These are phyloP conservation scores for Leavenworthia alabamica DNA, from an alignment of 345 rosid species.

Conservation along the genomic window DNA sequence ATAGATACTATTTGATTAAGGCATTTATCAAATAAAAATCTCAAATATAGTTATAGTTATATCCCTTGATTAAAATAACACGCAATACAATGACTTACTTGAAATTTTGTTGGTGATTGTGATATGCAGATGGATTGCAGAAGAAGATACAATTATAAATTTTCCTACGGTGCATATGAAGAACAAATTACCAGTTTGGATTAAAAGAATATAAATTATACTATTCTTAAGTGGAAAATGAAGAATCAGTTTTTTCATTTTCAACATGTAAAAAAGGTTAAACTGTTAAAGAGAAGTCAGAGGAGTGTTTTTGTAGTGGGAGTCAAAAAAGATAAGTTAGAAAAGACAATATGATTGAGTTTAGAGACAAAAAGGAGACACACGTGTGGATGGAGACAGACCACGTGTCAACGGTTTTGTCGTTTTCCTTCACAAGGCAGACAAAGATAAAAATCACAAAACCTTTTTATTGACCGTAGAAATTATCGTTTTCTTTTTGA, in stretches of 20 bases:
- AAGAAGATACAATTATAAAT: slow-evolving; percentile 70
- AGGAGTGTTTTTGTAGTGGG: slow-evolving; percentile 8
- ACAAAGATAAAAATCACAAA: slow-evolving; percentile 16
- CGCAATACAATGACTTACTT: background rate
- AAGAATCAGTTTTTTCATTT: slow-evolving; percentile 3
- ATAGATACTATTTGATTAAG: background rate
- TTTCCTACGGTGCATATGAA: slow-evolving; percentile 93
- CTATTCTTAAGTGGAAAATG: background rate
- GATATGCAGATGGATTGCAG: slow-evolving; percentile 73
- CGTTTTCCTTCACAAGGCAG: background rate
- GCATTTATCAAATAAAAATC: background rate
- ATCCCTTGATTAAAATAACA: background rate
- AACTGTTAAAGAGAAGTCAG: slow-evolving; percentile 13
- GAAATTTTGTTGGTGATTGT: background rate
- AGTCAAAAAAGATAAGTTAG: slow-evolving; percentile 9
- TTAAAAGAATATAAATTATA: slow-evolving; percentile 40
- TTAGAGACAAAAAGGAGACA: slow-evolving; percentile 4
- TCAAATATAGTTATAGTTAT: background rate
- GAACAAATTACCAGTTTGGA: slow-evolving; percentile 82
- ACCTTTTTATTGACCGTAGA: slow-evolving; percentile 10
- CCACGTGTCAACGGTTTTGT: slow-evolving; percentile 7
- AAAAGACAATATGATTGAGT: slow-evolving; percentile 14
- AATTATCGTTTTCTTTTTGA: background rate
- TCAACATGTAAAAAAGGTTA: background rate
- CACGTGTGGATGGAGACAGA: slow-evolving; percentile 16